phyloP scores from a whole-genome alignment of 306 rosid species.

The Carpinus viminea region DNA sequence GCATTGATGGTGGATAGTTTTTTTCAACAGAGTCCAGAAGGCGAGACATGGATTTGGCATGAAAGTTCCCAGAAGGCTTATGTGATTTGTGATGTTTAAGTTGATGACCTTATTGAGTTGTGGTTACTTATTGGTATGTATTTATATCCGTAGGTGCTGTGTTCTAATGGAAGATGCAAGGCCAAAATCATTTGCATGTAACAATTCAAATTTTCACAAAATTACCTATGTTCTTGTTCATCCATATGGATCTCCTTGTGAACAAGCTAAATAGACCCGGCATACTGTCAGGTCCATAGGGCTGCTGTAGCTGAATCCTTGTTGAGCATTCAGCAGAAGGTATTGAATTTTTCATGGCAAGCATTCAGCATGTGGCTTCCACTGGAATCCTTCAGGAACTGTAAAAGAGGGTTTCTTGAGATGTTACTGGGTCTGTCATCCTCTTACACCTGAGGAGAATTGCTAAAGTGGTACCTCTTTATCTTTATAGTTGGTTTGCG shows the following conservation, averaged over 20 bases:
- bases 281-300: constrained; percentile 7
- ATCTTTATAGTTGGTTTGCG: too few species aligned
- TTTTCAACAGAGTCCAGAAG: constrained; percentile 39
- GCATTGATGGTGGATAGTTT: constrained; percentile 14
- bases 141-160: background rate
- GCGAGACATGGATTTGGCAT: constrained; percentile 51
- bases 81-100: constrained; percentile 19
- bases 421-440: background rate
- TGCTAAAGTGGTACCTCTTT: too few species aligned
- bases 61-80: constrained; percentile 39
- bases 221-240: constrained; percentile 8
- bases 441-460: background rate
- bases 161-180: constrained; percentile 11
- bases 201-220: background rate
- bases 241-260: background rate
- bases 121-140: constrained; percentile 2
- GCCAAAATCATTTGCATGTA: constrained; percentile 9
- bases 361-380: background rate
- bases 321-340: background rate
- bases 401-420: background rate
- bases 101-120: constrained; percentile 1
- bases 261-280: background rate
- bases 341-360: background rate
- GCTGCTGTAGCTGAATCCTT: background rate
- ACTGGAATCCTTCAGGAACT: background rate